Conservation (phyloP, 495 filamentous ascomycete species). For the Podospora pseudocomata region DNA sequence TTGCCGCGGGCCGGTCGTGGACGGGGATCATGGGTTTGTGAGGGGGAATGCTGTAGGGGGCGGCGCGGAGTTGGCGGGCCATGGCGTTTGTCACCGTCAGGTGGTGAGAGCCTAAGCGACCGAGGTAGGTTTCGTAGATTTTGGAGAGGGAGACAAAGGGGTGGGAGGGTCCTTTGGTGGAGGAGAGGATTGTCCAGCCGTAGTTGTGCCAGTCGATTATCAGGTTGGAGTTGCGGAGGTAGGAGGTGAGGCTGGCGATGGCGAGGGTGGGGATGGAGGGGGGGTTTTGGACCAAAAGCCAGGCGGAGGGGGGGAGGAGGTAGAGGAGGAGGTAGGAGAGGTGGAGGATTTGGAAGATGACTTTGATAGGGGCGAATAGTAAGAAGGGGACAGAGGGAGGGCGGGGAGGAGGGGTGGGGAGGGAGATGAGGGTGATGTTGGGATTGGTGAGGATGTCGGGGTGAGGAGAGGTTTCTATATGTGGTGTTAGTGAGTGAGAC, state of each 20-base stretch:
- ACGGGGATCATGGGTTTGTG: constrained; percentile 59
- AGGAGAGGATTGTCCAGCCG: constrained; percentile 87
- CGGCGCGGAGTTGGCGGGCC: constrained; percentile 61
- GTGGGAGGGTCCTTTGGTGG: constrained; percentile 61
- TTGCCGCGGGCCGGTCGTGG: constrained; percentile 81
- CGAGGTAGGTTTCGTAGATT: constrained; percentile 70
- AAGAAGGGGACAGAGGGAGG: constrained; percentile 53
- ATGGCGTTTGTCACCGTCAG: constrained; percentile 89
- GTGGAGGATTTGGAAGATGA: constrained; percentile 70
- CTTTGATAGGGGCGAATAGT: constrained; percentile 78
- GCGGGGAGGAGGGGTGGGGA: constrained; percentile 31
- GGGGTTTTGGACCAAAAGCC: constrained; percentile 91
- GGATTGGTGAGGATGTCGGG: constrained; percentile 65
- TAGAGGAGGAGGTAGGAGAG: constrained; percentile 72
- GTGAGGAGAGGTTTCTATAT: constrained; percentile 54
- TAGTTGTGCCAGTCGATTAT: constrained; percentile 99
- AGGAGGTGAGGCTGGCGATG: constrained; percentile 67
- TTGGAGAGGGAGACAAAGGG: constrained; percentile 72
- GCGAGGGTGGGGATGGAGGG: constrained; percentile 89
- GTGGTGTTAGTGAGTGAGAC: constrained; percentile 5
- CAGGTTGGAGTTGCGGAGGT: constrained; percentile 73
- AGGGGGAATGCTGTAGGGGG: constrained; percentile 57
- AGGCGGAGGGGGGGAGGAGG: constrained; percentile 63
- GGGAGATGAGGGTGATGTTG: constrained; percentile 54
- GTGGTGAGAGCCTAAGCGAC: constrained; percentile 65